Evolutionary conservation across 495 filamentous ascomycete genomes (phyloP), one percentile per base, ranked within the genome.

Genomic region (Darksidea phi): DNA sequence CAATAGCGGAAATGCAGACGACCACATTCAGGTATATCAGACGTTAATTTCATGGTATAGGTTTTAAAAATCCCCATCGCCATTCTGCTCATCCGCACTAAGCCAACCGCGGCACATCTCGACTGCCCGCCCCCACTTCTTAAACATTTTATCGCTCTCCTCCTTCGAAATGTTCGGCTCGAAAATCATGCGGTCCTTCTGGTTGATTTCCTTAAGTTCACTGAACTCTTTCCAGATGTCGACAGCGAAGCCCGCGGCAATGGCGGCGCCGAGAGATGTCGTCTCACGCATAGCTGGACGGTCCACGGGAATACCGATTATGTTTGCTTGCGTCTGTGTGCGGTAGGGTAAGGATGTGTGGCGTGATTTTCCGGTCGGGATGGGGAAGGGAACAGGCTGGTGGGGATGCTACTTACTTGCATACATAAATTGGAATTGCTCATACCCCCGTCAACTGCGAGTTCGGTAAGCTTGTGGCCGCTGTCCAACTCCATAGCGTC

Each of bases 401-500:
- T 28, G 37, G 60, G 28, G 25, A 10, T 32, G 28, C 28, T 32
- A 64, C 79, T 54, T 74, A 86, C 83, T 78, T 96, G 93, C 93
- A 97, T 97, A 79, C 87, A 91, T 53, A 96, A 80, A 73, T 95
- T 88, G 10, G 90, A 95, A 72, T 91, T 94, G 63, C 87, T 92
- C 86, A 97, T 91, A 51, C 93, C 93, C 63, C 93, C 93, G 73
- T 97, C 93, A 24, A 97, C 93, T 37, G 88, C 88, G 38, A 97
- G 81, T 48, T 85, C 79, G 59, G 84, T 78, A 54, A 97, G 78
- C 63, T 83, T 84, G 68, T 93, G 87, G 42, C 84, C 84, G 49
- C 87, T 91, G 75, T 97, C 93, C 71, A 87, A 87, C 71, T 89
- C 90, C 91, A 97, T 97, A 57, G 93, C 92, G 67, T 94, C 86